These are phyloP conservation scores for Coriolopsis trogii DNA, from an alignment of 1,284 basidiomycete genomes.

Conservation along the genomic window DNA sequence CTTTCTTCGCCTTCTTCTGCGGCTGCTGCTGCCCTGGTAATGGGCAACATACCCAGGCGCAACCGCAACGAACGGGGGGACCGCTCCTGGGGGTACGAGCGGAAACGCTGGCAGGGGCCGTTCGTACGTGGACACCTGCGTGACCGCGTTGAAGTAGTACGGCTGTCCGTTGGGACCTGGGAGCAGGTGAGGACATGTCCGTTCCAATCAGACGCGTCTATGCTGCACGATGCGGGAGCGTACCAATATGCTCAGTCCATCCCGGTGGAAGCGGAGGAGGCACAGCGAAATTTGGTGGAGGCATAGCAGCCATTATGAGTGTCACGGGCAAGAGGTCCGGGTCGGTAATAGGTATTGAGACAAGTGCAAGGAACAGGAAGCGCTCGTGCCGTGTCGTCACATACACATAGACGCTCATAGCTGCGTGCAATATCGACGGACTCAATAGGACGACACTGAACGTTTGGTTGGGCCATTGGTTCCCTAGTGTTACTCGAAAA, in stretches of 20 bases:
- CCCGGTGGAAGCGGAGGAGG: slow-evolving; percentile 42
- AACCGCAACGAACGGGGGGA: too few species aligned
- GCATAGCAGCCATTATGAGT: slow-evolving; percentile 20
- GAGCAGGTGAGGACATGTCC: not conserved
- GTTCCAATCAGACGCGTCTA: not conserved
- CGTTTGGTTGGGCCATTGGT: too few species aligned
- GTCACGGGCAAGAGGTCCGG: not conserved
- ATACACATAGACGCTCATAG: too few species aligned
- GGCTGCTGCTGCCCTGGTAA: slow-evolving; percentile 33
- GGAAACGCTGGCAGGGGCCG: slow-evolving; percentile 68
- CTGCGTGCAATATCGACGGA: too few species aligned
- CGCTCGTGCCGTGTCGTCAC: not conserved
- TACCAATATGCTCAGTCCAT: slow-evolving; percentile 44
- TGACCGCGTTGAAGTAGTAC: slow-evolving; percentile 85
- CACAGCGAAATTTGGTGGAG: slow-evolving; percentile 23
- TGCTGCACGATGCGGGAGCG: slow-evolving; percentile 3
- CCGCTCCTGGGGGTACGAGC: slow-evolving; percentile 37
- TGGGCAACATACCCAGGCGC: too few species aligned
- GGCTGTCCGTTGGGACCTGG: slow-evolving; percentile 80
- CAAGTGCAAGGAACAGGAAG: not conserved
- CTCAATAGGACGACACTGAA: too few species aligned
- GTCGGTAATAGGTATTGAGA: too few species aligned
- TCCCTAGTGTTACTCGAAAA: too few species aligned
- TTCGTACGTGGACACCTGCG: slow-evolving; percentile 86
- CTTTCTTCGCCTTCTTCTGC: slow-evolving; percentile 85